phyloP scores from a whole-genome alignment of 202 grass and related monocot species.

The Alloteropsis angusta region DNA sequence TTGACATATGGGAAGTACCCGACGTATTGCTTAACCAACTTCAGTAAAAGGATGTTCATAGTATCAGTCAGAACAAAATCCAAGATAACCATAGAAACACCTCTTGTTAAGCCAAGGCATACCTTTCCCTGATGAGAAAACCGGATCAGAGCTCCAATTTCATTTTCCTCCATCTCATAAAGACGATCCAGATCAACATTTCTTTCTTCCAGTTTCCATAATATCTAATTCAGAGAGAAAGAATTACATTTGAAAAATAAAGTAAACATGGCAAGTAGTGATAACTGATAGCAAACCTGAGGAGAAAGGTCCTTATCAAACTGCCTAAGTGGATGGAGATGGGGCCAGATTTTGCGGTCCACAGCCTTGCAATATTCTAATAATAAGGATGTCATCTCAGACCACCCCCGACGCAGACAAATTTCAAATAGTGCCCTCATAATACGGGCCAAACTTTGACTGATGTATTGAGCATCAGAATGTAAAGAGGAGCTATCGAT shows the following conservation, averaged over 20 bases:
- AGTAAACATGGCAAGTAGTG: not conserved
- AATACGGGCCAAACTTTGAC: conserved; percentile 87
- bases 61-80: conserved; percentile 17
- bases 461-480: conserved; percentile 96
- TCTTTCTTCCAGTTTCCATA: conserved; percentile 85
- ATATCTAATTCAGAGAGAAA: conserved; percentile 44
- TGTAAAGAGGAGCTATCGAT: conserved; percentile 92
- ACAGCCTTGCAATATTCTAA: conserved; percentile 92
- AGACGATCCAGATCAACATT: conserved; percentile 75
- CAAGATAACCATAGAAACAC: not conserved
- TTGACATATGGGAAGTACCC: conserved; percentile 75
- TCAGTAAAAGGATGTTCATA: conserved; percentile 28
- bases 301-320: conserved; percentile 73
- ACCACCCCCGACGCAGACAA: conserved; percentile 86
- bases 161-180: conserved; percentile 96
- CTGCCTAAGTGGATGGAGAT: conserved; percentile 87
- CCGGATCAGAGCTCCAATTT: conserved; percentile 82
- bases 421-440: conserved; percentile 98
- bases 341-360: conserved; percentile 85
- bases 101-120: conserved; percentile 29
- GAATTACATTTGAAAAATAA: conserved; percentile 19
- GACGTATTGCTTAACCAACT: conserved; percentile 83
- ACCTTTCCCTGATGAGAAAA: conserved; percentile 78
- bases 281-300: conserved; percentile 44
- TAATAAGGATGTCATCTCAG: conserved; percentile 76